Base-by-base conservation (phyloP, 352 stramenopile genomes). In the Globisporangium cederbergense region DNA sequence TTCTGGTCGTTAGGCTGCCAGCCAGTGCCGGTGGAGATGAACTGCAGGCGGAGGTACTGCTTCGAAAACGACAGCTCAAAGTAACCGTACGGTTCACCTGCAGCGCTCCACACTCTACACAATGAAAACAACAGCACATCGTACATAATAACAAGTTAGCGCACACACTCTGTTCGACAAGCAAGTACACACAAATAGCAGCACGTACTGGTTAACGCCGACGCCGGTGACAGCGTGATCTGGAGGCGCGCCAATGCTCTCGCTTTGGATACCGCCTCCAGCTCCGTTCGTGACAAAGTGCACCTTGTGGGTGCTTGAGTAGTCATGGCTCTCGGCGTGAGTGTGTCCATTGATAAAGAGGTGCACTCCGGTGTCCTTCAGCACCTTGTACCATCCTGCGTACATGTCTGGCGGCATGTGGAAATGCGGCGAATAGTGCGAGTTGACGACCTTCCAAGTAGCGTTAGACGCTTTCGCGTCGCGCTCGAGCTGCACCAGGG, bases 331-430 rank as follows among this genome's bases (percentile, higher is more conserved):
- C 68, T 88, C 79, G 28, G 75, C 80, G 58, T 91, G 81, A 2
- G 78, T 91, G 70, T 91, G 81, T 45, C 82, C 82, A 67, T 89
- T 89, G 53, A 90, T 79, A 62, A 74, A 89, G 28, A 86, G 66
- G 22, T 88, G 74, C 10, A 91, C 66, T 55, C 68, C 71, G 38
- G 64, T 66, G 32, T 75, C 78, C 25, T 75, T 61, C n/a, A 88
- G 56, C 70, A 83, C 75, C 3, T 73, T 54, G 59, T 86, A 85
- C 71, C 83, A 82, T 40, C 79, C 70, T 30, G 71, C 64, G 71
- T 88, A 88, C 73, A 86, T 80, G 34, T 66, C 62, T 32, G 79
- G 82, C 4, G 71, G 61, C 79, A 89, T 89, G 71, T 89, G 79
- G 54, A 83, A 86, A 61, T 87, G 76, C 25, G 81, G 81, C 30